Evolutionary conservation across 352 stramenopile genomes (phyloP).

Genomic region (Pythium guiyangense): DNA sequence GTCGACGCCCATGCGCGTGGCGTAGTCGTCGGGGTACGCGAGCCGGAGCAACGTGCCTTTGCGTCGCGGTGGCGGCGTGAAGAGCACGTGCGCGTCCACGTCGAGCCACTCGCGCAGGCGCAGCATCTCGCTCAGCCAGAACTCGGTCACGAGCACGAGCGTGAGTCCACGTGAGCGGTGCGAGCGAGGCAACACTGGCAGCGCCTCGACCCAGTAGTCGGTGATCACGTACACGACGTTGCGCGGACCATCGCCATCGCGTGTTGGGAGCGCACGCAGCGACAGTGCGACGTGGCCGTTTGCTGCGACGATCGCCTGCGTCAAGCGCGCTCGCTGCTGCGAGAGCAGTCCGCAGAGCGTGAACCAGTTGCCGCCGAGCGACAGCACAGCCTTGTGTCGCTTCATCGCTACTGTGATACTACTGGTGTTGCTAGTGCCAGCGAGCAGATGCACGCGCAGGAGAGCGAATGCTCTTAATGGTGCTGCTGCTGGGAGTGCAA

Average conservation of each 20-base stretch:
- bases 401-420: no score
- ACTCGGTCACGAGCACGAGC: constrained; percentile 34
- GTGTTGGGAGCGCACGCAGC: not conserved
- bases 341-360: constrained; percentile 24
- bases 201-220: constrained; percentile 43
- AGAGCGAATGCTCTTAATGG: no score
- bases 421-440: no score
- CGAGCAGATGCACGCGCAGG: no score
- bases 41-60: constrained; percentile 3
- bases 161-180: not conserved
- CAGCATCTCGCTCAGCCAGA: constrained; percentile 50
- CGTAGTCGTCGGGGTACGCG: constrained; percentile 33
- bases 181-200: not conserved
- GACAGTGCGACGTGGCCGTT: constrained; percentile 13
- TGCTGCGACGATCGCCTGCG: constrained; percentile 8
- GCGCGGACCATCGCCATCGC: not conserved
- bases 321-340: constrained; percentile 12
- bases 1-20: not conserved
- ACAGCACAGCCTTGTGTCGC: constrained; percentile 14
- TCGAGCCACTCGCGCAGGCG: constrained; percentile 30
- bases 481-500: no score
- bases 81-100: constrained; percentile 34
- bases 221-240: constrained; percentile 35
- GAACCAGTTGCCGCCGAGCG: constrained; percentile 25
- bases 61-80: constrained; percentile 26